Evolutionary conservation across 2,329 filamentous ascomycete species (phyloP), one percentile per base, ranked within the genome.

Genomic region (Colletotrichum scovillei): DNA sequence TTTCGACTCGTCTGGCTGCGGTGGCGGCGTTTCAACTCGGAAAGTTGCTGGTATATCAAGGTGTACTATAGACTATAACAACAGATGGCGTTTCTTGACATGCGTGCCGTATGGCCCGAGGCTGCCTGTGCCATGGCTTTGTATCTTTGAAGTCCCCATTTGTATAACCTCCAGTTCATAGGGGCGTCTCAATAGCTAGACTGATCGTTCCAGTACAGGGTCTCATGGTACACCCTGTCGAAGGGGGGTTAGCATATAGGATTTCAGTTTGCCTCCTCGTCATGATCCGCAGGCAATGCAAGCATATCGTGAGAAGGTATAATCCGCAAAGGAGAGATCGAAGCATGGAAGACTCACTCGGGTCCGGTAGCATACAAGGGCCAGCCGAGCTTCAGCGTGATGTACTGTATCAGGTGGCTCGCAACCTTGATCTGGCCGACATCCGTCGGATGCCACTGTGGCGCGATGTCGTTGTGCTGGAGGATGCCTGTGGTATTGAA

Each of bases 401-500:
- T 87, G 79, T 86, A 92, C 79, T 90, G 87, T 75, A 88, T 86
- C 62, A 91, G 76, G 76, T 91, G 88, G 76, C 87, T 90, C 2
- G 89, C 89, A 8, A 92, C 79, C 79, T 92, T 92, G 77, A 91
- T 83, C 67, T 90, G 87, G 0, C 90, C 89, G 8, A 91, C 86
- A 77, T 92, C 90, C 0, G 89, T 92, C 0, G 88, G 89, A 77
- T 92, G 90, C 75, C 84, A 90, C 75, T 86, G 84, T 7, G 89
- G 89, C 2, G 84, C 86, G 72, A 91, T 89, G 77, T 91, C 89
- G 75, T 91, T 91, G 76, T 92, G 88, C 75, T 91, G 88, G 75
- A 92, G 78, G 57, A 92, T 88, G 0, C 89, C 89, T 11, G 85
- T 88, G 0, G 88, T 91, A 76, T 91, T 89, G 81, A 92, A 92